Conservation (phyloP, 2,329 filamentous ascomycete species). For the Pestalotiopsis sp. region DNA sequence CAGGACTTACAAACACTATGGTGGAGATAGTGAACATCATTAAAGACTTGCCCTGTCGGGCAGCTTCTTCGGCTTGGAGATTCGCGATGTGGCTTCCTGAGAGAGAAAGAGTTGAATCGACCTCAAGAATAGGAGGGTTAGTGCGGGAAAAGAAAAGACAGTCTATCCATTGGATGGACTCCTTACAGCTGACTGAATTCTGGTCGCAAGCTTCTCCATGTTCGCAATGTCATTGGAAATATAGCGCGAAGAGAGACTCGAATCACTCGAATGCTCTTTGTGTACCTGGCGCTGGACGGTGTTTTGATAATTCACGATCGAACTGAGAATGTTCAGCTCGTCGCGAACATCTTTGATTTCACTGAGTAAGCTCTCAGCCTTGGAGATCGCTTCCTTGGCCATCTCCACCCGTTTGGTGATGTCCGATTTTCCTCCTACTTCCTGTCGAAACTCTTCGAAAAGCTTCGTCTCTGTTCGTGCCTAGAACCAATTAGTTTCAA, state of each 20-base stretch:
- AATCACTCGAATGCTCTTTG: neutral
- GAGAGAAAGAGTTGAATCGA: neutral
- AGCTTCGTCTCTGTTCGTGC: neutral
- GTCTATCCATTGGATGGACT: neutral
- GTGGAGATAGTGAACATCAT: neutral
- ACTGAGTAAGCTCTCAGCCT: neutral
- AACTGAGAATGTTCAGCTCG: neutral
- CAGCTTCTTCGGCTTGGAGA: neutral
- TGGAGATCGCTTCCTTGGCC: neutral
- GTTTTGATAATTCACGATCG: neutral
- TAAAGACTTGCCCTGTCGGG: neutral
- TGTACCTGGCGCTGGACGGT: neutral
- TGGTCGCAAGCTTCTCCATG: neutral
- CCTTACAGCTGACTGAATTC: neutral
- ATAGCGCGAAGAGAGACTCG: neutral
- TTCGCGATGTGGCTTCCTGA: neutral
- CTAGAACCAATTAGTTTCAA: neutral
- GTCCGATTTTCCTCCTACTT: neutral
- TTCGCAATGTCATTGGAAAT: neutral
- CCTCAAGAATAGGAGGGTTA: neutral
- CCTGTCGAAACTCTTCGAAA: neutral
- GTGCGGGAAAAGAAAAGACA: too few species aligned
- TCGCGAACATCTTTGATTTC: neutral
- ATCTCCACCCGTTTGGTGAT: neutral
- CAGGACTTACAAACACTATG: neutral